Conservation (phyloP, 2,329 filamentous ascomycete genomes). For the Xylariales sp. region DNA sequence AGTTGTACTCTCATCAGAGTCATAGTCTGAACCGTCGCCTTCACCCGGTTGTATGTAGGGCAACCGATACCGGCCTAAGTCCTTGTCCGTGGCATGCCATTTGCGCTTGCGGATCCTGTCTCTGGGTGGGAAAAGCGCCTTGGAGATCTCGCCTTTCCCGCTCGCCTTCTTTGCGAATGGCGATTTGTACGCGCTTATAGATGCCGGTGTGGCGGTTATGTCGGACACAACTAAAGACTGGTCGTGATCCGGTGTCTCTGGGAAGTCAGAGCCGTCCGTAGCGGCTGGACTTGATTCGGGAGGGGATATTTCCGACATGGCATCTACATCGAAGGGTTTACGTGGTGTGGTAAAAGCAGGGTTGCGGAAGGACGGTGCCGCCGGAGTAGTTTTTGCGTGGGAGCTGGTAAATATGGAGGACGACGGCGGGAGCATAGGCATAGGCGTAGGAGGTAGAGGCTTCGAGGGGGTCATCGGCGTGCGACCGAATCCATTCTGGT, state of each 20-base stretch:
- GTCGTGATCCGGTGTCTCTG: constrained; percentile 64
- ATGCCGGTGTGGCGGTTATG: constrained; percentile 63
- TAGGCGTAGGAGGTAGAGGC: constrained; percentile 49
- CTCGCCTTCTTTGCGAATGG: constrained; percentile 57
- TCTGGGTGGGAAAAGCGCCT: constrained; percentile 51
- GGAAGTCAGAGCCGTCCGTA: constrained; percentile 68
- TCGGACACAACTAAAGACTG: constrained; percentile 55
- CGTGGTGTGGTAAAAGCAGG: constrained; percentile 73
- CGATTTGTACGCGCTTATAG: constrained; percentile 58
- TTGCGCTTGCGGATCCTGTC: constrained; percentile 67
- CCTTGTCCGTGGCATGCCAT: constrained; percentile 62
- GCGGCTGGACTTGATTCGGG: constrained; percentile 70
- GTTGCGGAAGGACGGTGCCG: constrained; percentile 68
- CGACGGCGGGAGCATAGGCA: constrained; percentile 42
- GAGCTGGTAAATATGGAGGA: constrained; percentile 60
- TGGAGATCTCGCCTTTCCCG: constrained; percentile 73
- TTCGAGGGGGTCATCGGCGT: constrained; percentile 55
- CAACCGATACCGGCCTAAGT: constrained; percentile 61
- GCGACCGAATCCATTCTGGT: constrained; percentile 45
- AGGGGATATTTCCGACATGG: constrained; percentile 66
- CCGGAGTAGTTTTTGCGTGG: constrained; percentile 55
- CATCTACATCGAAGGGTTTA: constrained; percentile 64
- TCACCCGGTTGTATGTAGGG: constrained; percentile 57
- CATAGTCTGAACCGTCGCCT: constrained; percentile 61
- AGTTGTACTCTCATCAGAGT: constrained; percentile 60